Conservation (phyloP, 2,329 filamentous ascomycete species). For the Diaporthe longicolla region DNA sequence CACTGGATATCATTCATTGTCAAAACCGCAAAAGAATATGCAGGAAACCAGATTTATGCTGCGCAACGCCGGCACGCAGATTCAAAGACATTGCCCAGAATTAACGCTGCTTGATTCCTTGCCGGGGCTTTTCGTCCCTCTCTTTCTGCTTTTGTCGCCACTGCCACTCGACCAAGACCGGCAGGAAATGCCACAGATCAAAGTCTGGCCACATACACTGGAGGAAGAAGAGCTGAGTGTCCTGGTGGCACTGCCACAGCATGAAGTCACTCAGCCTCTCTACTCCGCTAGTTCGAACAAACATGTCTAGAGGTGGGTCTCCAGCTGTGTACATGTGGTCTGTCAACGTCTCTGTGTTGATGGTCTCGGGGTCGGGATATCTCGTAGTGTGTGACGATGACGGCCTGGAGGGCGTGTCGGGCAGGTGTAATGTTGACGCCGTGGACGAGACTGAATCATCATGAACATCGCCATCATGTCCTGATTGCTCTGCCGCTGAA, state of each 20-base stretch:
- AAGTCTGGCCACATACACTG: conserved; percentile 97
- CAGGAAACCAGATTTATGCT: conserved; percentile 12
- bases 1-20: conserved; percentile 37
- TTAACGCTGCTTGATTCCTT: conserved; percentile 52
- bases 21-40: conserved; percentile 20
- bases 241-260: conserved; percentile 97
- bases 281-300: conserved; percentile 93
- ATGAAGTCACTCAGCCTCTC: conserved; percentile 96
- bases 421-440: conserved; percentile 67
- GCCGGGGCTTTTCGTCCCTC: conserved; percentile 61
- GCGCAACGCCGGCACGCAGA: background rate
- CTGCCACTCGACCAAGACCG: conserved; percentile 92
- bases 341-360: conserved; percentile 85
- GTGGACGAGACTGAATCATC: conserved; percentile 73
- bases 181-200: conserved; percentile 92
- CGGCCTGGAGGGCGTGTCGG: conserved; percentile 56
- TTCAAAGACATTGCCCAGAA: too few relatives aligned
- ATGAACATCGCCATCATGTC: conserved; percentile 57
- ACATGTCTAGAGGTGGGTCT: conserved; percentile 89
- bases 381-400: conserved; percentile 54
- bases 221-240: conserved; percentile 93
- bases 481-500: conserved; percentile 58
- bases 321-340: conserved; percentile 90
- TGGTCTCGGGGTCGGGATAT: conserved; percentile 83
- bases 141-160: conserved; percentile 73